A percentile compares a stretch with the other conserved stretches of the same genome.
phyloP scores from a whole-genome alignment of 2,329 filamentous ascomycete genomes.

The Pyricularia sp. region DNA sequence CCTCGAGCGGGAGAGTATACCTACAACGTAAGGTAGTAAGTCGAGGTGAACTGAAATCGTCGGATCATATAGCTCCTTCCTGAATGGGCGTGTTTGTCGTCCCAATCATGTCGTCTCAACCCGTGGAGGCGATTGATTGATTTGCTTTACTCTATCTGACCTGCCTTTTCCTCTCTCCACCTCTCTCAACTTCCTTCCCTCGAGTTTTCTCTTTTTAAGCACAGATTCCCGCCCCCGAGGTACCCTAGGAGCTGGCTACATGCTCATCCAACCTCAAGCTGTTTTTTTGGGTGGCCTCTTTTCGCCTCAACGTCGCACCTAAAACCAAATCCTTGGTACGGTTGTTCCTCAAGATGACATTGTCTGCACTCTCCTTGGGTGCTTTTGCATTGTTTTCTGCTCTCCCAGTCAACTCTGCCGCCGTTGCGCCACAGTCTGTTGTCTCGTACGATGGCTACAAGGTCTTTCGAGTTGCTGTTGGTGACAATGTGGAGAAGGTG shows the following conservation, averaged over 20 bases:
- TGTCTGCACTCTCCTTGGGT: neutral
- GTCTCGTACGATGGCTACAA: conserved; percentile 31
- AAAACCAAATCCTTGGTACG: neutral
- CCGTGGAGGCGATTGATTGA: too few species aligned
- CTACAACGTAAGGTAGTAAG: neutral
- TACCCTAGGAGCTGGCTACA: neutral
- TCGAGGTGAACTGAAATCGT: neutral
- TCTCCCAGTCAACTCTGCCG: neutral
- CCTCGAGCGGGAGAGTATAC: neutral
- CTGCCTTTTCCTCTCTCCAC: neutral
- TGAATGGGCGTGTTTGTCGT: neutral
- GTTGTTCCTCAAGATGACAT: neutral
- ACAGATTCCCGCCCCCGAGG: neutral
- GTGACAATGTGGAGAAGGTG: conserved; percentile 16
- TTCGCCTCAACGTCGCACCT: neutral
- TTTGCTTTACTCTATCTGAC: neutral
- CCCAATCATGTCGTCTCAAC: neutral
- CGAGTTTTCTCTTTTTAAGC: neutral
- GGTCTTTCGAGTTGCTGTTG: conserved; percentile 28
- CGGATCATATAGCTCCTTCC: neutral
- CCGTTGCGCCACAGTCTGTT: conserved; percentile 9
- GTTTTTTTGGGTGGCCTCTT: neutral
- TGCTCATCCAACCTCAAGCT: neutral
- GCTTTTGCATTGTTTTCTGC: neutral
- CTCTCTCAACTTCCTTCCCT: neutral